phyloP scores from a whole-genome alignment of 495 filamentous ascomycete species.

The Hyaloscypha hepaticicola region DNA sequence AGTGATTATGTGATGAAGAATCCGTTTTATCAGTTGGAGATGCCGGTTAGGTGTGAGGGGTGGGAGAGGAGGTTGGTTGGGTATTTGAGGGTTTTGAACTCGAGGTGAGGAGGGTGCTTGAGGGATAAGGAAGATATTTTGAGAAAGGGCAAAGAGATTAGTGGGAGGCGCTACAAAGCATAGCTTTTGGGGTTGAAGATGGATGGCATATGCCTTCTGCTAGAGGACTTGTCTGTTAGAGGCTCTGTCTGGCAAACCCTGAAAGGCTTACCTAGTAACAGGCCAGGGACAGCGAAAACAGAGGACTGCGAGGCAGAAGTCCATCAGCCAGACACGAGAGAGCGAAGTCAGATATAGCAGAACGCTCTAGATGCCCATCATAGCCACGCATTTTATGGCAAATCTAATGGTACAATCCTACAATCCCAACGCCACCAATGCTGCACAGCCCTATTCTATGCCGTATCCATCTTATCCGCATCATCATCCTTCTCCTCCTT shows the following conservation, averaged over 20 bases:
- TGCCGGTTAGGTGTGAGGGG: slow-evolving; percentile 92
- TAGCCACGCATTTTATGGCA: slow-evolving; percentile 12
- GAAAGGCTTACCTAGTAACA: no score
- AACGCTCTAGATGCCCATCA: slow-evolving; percentile 3
- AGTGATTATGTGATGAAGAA: slow-evolving; percentile 99
- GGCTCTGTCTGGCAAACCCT: no score
- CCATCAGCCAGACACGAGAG: not conserved
- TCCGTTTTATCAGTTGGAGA: slow-evolving; percentile 96
- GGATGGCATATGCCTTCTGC: no score
- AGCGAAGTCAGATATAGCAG: not conserved
- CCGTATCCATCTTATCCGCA: slow-evolving; percentile 87
- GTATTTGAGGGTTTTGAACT: slow-evolving; percentile 64
- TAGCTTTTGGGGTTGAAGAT: no score
- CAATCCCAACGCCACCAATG: slow-evolving; percentile 29
- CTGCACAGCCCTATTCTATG: slow-evolving; percentile 41
- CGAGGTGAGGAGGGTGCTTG: slow-evolving; percentile 24
- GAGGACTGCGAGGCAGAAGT: not conserved
- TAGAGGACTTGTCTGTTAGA: no score
- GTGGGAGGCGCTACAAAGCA: no score
- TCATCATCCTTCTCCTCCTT: slow-evolving; percentile 64
- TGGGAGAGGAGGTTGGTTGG: slow-evolving; percentile 83
- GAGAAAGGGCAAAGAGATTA: no score
- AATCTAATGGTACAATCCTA: slow-evolving; percentile 30
- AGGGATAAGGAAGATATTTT: not conserved
- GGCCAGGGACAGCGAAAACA: no score